Conservation (phyloP, 306 rosid species). For the Cicer judaicum region DNA sequence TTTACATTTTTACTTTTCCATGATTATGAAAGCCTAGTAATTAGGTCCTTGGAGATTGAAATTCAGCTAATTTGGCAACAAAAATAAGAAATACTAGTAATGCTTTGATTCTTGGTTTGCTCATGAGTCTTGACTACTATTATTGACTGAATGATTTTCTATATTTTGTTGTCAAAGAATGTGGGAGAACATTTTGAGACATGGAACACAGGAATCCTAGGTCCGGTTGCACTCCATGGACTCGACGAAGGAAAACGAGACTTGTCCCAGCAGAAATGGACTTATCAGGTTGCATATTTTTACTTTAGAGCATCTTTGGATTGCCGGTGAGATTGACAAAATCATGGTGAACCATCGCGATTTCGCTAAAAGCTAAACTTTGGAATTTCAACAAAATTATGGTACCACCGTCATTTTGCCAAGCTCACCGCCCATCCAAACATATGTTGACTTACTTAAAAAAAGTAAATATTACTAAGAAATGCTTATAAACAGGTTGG, state of each 20-base stretch:
- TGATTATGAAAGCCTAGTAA: constrained; percentile 14
- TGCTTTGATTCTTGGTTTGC: background rate
- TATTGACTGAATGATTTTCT: constrained; percentile 10
- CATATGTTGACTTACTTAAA: constrained; percentile 8
- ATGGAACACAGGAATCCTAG: constrained; percentile 96
- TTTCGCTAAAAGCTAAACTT: too few relatives aligned
- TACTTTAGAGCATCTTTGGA: constrained; percentile 9
- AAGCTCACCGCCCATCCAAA: too few relatives aligned
- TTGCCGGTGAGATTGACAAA: too few relatives aligned
- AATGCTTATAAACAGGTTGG: constrained; percentile 66
- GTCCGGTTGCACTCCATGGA: constrained; percentile 94
- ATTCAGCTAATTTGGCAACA: background rate
- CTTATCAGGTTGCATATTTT: constrained; percentile 75
- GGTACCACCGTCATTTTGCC: too few relatives aligned
- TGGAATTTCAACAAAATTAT: too few relatives aligned
- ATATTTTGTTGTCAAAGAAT: constrained; percentile 59
- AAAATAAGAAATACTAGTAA: background rate
- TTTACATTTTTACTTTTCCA: constrained; percentile 1
- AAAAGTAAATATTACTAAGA: constrained; percentile 32
- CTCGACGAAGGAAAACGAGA: constrained; percentile 92
- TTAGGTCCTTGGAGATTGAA: background rate
- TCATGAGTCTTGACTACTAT: constrained; percentile 14
- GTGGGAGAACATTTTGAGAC: constrained; percentile 94
- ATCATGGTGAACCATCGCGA: too few relatives aligned
- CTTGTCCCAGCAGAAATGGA: constrained; percentile 92